These are phyloP conservation scores for Arxiozyma heterogenica DNA, from an alignment of 1,139 yeast species.

Conservation along the genomic window DNA sequence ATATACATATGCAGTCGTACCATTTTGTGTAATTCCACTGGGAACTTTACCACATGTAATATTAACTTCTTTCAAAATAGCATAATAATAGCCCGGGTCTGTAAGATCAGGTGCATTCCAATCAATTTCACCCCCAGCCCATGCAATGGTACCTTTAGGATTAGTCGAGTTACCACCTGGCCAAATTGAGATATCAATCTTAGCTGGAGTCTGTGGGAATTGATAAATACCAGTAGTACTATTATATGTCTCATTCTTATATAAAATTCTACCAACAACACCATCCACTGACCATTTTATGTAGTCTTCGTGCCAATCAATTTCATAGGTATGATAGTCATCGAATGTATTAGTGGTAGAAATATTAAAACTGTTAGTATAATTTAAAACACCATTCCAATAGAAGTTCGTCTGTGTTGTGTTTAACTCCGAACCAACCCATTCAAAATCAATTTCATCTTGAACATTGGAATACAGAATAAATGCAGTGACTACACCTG, in stretches of 20 bases:
- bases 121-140: constrained; percentile 89
- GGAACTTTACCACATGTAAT: constrained; percentile 70
- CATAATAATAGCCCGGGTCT: constrained; percentile 70
- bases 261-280: constrained; percentile 53
- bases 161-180: constrained; percentile 72
- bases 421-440: constrained; percentile 62
- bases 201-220: constrained; percentile 85
- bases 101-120: constrained; percentile 72
- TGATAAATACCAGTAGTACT: constrained; percentile 46
- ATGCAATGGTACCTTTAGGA: constrained; percentile 68
- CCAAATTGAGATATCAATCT: constrained; percentile 82
- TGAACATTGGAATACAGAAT: constrained; percentile 76
- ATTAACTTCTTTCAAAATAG: constrained; percentile 49
- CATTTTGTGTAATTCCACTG: constrained; percentile 36
- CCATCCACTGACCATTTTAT: constrained; percentile 74
- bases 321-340: constrained; percentile 64
- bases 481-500: constrained; percentile 81
- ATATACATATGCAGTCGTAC: constrained; percentile 51
- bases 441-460: constrained; percentile 87
- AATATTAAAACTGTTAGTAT: constrained; percentile 47
- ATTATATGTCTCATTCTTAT: constrained; percentile 60
- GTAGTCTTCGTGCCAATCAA: constrained; percentile 76
- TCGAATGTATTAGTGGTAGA: constrained; percentile 47
- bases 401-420: constrained; percentile 70
- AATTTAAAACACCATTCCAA: constrained; percentile 63